phyloP scores from a whole-genome alignment of 2,329 filamentous ascomycete genomes.

The Xylariaceae sp. region DNA sequence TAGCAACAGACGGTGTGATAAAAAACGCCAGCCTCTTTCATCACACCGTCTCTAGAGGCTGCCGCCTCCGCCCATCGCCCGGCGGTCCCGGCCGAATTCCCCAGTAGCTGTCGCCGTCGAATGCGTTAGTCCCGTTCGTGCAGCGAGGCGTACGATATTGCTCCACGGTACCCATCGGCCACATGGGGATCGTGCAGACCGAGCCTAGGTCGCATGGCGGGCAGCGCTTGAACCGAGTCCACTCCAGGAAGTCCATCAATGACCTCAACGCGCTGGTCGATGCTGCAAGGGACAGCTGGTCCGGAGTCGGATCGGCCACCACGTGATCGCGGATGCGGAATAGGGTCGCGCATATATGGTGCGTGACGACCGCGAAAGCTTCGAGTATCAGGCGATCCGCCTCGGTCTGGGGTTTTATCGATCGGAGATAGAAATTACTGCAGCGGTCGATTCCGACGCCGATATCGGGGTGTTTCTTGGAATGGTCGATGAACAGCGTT shows the following conservation, averaged over 20 bases:
- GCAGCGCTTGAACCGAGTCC: slow-evolving; percentile 9
- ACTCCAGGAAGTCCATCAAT: slow-evolving; percentile 1
- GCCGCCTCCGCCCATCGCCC: not conserved
- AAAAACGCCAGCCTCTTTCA: too few species aligned
- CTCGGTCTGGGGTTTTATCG: slow-evolving; percentile 11
- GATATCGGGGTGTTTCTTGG: not conserved
- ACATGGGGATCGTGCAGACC: slow-evolving; percentile 13
- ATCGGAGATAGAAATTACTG: slow-evolving; percentile 37
- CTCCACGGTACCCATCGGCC: slow-evolving; percentile 1
- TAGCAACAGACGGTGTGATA: not conserved
- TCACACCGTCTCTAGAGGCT: not conserved
- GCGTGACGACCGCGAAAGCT: slow-evolving; percentile 29
- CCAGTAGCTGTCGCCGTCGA: not conserved
- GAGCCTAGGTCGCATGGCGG: slow-evolving; percentile 3
- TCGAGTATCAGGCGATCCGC: slow-evolving; percentile 32
- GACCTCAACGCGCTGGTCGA: not conserved
- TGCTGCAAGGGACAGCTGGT: not conserved
- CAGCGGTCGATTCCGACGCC: slow-evolving; percentile 42
- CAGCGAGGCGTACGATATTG: not conserved
- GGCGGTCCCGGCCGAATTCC: not conserved
- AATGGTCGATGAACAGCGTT: not conserved
- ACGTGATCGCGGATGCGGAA: slow-evolving; percentile 3
- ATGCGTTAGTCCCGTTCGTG: not conserved
- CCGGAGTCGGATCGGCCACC: not conserved
- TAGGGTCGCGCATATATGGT: slow-evolving; percentile 28